Conservation (phyloP, 495 filamentous ascomycete genomes). For the Penicillium argentinense region DNA sequence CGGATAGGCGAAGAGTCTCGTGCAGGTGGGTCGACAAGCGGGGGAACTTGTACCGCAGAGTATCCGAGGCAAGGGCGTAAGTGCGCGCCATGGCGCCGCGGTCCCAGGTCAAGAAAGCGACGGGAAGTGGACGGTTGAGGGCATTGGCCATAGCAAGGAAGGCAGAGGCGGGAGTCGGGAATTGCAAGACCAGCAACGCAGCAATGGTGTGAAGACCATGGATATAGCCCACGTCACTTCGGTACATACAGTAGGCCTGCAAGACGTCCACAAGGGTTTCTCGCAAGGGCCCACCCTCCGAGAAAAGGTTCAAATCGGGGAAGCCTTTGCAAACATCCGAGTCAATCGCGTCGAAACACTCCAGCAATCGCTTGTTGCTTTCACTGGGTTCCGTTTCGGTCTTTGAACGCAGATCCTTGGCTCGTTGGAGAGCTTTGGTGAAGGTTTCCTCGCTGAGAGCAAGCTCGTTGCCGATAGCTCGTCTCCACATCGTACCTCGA, state of each 20-base stretch:
- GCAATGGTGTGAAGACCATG: constrained; percentile 85
- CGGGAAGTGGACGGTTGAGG: constrained; percentile 82
- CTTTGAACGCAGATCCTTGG: constrained; percentile 61
- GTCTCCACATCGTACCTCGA: constrained; percentile 81
- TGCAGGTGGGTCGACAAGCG: constrained; percentile 68
- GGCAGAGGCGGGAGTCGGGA: constrained; percentile 66
- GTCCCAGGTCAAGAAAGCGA: constrained; percentile 84
- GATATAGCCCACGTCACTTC: constrained; percentile 89
- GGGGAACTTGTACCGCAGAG: constrained; percentile 70
- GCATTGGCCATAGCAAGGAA: constrained; percentile 86
- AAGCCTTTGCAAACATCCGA: constrained; percentile 71
- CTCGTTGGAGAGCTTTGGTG: constrained; percentile 73
- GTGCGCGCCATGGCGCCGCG: constrained; percentile 67
- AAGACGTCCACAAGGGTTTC: constrained; percentile 75
- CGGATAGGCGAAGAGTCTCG: constrained; percentile 41
- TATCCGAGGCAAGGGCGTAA: constrained; percentile 69
- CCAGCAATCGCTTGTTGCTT: constrained; percentile 47
- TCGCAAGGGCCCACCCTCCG: constrained; percentile 72
- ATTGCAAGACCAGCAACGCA: constrained; percentile 81
- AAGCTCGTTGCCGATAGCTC: constrained; percentile 87
- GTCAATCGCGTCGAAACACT: constrained; percentile 69
- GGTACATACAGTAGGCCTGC: constrained; percentile 89
- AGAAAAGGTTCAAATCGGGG: constrained; percentile 82
- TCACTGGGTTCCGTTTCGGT: constrained; percentile 44
- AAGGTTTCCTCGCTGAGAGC: constrained; percentile 74